Evolutionary conservation across 2,329 filamentous ascomycete species (phyloP), one percentile per base, ranked within the genome.

Genomic region (Myriosclerotinia curreyana): DNA sequence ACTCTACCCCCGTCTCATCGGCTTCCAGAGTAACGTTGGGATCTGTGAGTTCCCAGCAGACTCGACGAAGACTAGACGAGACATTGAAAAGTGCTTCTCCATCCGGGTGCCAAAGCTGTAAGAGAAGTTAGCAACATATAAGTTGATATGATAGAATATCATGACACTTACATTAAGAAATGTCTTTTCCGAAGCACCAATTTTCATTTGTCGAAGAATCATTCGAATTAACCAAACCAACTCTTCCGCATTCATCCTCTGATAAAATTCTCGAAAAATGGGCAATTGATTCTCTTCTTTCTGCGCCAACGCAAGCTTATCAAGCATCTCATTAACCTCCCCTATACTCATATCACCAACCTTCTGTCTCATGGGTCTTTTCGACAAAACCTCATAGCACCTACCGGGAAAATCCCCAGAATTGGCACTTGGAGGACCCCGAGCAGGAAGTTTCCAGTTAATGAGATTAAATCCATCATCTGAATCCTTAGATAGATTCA

Each of bases 181-280:
- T 0, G 93, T 97, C 77, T 89, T 92, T 76, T 97, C 93, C 0
- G 92, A 93, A 15, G 93, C 92, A 38, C 86, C 85, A 3, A 88
- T 79, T 71, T 84, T 86, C 84, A 88, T 86, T 71, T 87, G 90
- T 66, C 90, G 90, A 36, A 98, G 80, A 54, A 99, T 89, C 71
- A 99, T 97, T 17, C 94, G 89, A 67, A 99, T 91, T 63, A 98
- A 80, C 95, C 95, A 99, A 79, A 90, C 88, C 69, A 99, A 79
- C 77, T 99, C 95, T 68, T 96, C 90, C 0, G 95, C 85, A 70
- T 96, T 96, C 95, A 98, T 98, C 31, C 85, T 84, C 53, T 87
- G 84, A 76, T 98, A 98, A 73, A 98, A 96, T 5, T 86, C 83
- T 68, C 89, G 83, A 69, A 98, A 85, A 42, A 99, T 89, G 0